Conservation (phyloP, 1,139 yeast genomes). For the Candida dubliniensis region DNA sequence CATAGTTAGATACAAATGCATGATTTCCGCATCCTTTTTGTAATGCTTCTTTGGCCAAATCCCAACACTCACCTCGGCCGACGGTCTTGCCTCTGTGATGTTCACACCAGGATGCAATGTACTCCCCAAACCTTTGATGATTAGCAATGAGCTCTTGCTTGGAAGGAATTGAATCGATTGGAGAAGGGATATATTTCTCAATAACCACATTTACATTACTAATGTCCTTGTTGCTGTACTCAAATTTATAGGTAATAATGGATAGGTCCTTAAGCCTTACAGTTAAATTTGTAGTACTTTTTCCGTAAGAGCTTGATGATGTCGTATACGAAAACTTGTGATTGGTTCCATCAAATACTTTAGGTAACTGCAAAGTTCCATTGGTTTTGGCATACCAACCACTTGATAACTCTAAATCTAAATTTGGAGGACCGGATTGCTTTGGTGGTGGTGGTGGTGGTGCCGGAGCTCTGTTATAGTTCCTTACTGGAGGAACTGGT, state of each 20-base stretch:
- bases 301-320: slow-evolving; percentile 11
- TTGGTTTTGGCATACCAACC: slow-evolving; percentile 46
- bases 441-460: slow-evolving; percentile 15
- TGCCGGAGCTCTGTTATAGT: slow-evolving; percentile 26
- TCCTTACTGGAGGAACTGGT: slow-evolving; percentile 40
- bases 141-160: slow-evolving; percentile 39
- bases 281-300: slow-evolving; percentile 23
- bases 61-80: slow-evolving; percentile 81
- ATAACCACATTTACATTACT: slow-evolving; percentile 26
- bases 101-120: slow-evolving; percentile 67
- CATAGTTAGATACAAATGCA: slow-evolving; percentile 58
- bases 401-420: slow-evolving; percentile 42
- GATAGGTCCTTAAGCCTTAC: slow-evolving; percentile 55
- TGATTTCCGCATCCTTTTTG: slow-evolving; percentile 59
- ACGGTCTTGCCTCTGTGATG: slow-evolving; percentile 53
- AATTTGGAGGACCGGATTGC: slow-evolving; percentile 27
- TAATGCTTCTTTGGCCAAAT: slow-evolving; percentile 65
- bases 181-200: slow-evolving; percentile 50
- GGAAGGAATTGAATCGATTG: slow-evolving; percentile 39
- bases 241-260: slow-evolving; percentile 43
- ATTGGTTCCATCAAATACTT: slow-evolving; percentile 34
- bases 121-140: slow-evolving; percentile 47
- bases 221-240: slow-evolving; percentile 41
- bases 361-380: slow-evolving; percentile 32
- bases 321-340: slow-evolving; percentile 33